Conservation (phyloP, 164 flowering plant genomes). For the Chloranthus sessilifolius region DNA sequence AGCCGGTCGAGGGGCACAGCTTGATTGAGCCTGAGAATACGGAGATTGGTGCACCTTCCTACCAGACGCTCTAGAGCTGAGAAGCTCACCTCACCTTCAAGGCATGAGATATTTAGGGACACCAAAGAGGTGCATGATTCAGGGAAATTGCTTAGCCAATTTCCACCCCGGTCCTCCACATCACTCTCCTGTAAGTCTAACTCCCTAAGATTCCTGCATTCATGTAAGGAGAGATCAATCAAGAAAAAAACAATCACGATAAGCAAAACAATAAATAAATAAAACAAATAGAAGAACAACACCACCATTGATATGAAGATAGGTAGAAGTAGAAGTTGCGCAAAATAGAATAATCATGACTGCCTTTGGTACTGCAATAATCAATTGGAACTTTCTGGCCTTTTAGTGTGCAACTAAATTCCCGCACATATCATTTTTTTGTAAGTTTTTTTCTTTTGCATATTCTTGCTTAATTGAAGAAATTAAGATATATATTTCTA, state of each 20-base stretch:
- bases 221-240: neutral
- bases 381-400: too few species aligned
- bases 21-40: conserved; percentile 65
- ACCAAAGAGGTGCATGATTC: conserved; percentile 71
- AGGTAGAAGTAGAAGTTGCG: too few species aligned
- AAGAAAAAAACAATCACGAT: neutral
- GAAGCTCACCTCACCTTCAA: conserved; percentile 64
- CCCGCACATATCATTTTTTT: too few species aligned
- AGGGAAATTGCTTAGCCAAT: conserved; percentile 84
- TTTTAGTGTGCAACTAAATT: too few species aligned
- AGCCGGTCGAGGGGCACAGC: conserved; percentile 78
- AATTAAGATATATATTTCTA: too few species aligned
- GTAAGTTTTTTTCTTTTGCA: too few species aligned
- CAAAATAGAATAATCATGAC: too few species aligned
- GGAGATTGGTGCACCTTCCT: conserved; percentile 66
- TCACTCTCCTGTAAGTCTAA: conserved; percentile 83
- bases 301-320: too few species aligned
- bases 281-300: too few species aligned
- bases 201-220: conserved; percentile 62
- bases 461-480: too few species aligned
- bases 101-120: conserved; percentile 69
- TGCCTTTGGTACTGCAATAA: too few species aligned
- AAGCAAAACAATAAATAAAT: neutral
- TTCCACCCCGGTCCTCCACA: conserved; percentile 76
- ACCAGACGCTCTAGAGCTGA: conserved; percentile 77